A percentile compares a stretch with the other conserved stretches of the same genome.
phyloP scores from a whole-genome alignment of 192 early-diverging fungal species.

The Umbelopsis sp. region DNA sequence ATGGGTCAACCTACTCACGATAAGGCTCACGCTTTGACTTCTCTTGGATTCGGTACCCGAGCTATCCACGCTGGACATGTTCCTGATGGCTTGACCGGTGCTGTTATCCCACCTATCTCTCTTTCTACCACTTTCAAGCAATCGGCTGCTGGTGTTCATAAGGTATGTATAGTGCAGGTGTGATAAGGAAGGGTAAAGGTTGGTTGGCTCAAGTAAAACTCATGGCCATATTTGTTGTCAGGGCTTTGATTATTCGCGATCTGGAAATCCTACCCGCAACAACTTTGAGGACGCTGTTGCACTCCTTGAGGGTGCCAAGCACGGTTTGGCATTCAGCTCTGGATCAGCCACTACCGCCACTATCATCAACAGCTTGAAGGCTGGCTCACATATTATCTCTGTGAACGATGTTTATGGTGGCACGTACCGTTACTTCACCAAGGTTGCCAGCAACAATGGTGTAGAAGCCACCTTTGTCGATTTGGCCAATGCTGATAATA shows the following conservation, averaged over 20 bases:
- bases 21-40: neutral
- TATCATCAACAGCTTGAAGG: slow-evolving; percentile 68
- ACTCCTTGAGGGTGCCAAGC: slow-evolving; percentile 86
- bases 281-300: slow-evolving; percentile 88
- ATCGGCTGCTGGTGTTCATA: slow-evolving; percentile 86
- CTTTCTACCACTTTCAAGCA: slow-evolving; percentile 98
- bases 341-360: slow-evolving; percentile 88
- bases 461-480: slow-evolving; percentile 82
- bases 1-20: slow-evolving; percentile 18
- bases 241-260: slow-evolving; percentile 82
- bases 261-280: slow-evolving; percentile 77
- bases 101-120: slow-evolving; percentile 95
- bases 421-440: slow-evolving; percentile 87
- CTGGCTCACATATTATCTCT: slow-evolving; percentile 77
- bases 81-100: slow-evolving; percentile 90
- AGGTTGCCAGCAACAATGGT: slow-evolving; percentile 70
- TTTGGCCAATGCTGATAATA: slow-evolving; percentile 65
- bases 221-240: slow-evolving; percentile 11
- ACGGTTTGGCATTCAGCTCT: slow-evolving; percentile 83
- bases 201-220: too few relatives aligned
- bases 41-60: slow-evolving; percentile 81
- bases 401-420: slow-evolving; percentile 93
- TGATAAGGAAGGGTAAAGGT: too few relatives aligned
- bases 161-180: slow-evolving; percentile 40
- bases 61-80: slow-evolving; percentile 94